Percentiles rank a stretch among this genome's conserved stretches.
Evolutionary conservation across 352 stramenopile species (phyloP).

Genomic region (Phytophthora multivora): DNA sequence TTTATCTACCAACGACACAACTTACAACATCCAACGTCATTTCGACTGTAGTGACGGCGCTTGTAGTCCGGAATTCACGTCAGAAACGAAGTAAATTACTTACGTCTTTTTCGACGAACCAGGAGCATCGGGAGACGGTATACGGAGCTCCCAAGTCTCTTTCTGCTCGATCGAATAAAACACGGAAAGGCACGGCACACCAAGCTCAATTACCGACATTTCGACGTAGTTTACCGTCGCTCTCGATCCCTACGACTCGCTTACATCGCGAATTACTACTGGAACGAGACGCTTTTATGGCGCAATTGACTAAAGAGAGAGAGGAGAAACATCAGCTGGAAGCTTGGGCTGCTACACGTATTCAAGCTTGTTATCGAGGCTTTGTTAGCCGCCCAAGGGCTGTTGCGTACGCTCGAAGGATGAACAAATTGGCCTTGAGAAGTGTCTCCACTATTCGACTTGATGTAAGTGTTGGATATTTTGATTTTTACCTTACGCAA

Average conservation of each 20-base stretch:
- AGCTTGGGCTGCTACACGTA: slow-evolving; percentile 64
- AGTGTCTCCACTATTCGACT: slow-evolving; percentile 26
- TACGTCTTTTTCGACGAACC: slow-evolving; percentile 24
- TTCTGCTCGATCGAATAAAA: slow-evolving; percentile 43
- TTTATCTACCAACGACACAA: slow-evolving; percentile 55
- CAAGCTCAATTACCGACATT: slow-evolving; percentile 56
- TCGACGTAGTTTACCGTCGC: slow-evolving; percentile 52
- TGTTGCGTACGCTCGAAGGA: slow-evolving; percentile 46
- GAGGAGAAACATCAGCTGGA: slow-evolving; percentile 54
- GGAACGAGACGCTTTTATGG: slow-evolving; percentile 69
- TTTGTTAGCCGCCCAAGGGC: slow-evolving; percentile 48
- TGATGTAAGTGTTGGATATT: slow-evolving; percentile 12
- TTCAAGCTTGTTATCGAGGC: slow-evolving; percentile 67
- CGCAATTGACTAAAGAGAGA: slow-evolving; percentile 53
- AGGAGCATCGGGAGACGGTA: slow-evolving; percentile 31
- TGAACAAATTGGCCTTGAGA: slow-evolving; percentile 21
- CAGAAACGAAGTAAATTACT: slow-evolving; percentile 16
- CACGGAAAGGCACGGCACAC: slow-evolving; percentile 32
- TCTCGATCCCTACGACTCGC: slow-evolving; percentile 51
- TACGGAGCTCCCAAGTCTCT: slow-evolving; percentile 33
- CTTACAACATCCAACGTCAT: slow-evolving; percentile 71
- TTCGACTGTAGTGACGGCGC: slow-evolving; percentile 61
- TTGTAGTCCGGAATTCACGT: slow-evolving; percentile 9
- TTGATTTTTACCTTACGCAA: neutral
- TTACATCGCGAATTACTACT: slow-evolving; percentile 59